phyloP scores from a whole-genome alignment of 306 rosid species.

The Prunus mongolica region DNA sequence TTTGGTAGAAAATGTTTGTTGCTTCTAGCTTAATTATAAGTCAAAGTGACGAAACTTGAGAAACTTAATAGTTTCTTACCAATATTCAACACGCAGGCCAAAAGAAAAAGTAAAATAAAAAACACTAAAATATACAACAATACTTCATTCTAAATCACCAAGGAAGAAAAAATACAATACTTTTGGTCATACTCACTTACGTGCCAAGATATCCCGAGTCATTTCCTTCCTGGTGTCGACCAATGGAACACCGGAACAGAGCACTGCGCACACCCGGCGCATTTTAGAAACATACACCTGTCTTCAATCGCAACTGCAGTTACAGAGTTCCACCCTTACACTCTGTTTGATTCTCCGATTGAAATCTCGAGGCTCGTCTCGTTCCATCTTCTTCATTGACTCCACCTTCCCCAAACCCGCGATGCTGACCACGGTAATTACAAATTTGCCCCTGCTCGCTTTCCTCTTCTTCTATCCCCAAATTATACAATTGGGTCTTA shows the following conservation, averaged over 20 bases:
- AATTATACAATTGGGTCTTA: background rate
- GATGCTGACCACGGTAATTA: constrained; percentile 50
- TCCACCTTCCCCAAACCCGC: constrained; percentile 13
- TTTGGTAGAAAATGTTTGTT: no score
- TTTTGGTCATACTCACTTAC: background rate
- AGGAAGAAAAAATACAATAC: background rate
- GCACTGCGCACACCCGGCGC: constrained; percentile 9
- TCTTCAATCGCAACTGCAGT: background rate
- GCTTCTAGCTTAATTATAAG: no score
- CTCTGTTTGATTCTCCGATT: background rate
- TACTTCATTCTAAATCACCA: background rate
- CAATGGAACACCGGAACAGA: background rate
- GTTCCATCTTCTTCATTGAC: background rate
- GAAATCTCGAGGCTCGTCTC: background rate
- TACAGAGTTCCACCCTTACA: background rate
- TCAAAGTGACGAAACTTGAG: no score
- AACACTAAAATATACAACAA: background rate
- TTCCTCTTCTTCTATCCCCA: background rate
- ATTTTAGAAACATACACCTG: background rate
- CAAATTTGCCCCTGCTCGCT: constrained; percentile 30
- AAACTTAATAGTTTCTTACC: no score
- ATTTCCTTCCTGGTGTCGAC: background rate
- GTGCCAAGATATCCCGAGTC: background rate
- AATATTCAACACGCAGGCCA: no score
- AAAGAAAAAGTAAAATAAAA: no score